phyloP scores from a whole-genome alignment of 2,329 filamentous ascomycete genomes.

The Raffaelea ambrosiae region DNA sequence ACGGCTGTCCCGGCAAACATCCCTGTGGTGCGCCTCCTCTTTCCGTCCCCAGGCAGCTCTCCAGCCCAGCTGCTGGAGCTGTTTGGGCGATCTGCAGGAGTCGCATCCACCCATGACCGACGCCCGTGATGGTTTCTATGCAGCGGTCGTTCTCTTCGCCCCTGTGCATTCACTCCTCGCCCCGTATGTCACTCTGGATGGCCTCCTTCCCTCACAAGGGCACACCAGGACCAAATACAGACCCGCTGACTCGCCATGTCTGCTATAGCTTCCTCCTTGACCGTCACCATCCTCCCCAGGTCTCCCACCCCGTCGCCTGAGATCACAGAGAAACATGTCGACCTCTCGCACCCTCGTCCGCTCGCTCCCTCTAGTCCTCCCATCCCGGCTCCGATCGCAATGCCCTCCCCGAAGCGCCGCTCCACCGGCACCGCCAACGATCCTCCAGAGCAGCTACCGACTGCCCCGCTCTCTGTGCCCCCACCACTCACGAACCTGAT shows the following conservation, averaged over 20 bases:
- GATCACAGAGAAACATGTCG: constrained; percentile 42
- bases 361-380: no score
- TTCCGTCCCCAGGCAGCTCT: neutral
- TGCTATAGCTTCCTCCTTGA: constrained; percentile 39
- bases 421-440: constrained; percentile 32
- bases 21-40: neutral
- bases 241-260: neutral
- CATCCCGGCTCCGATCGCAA: neutral
- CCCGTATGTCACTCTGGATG: constrained; percentile 51
- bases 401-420: constrained; percentile 22
- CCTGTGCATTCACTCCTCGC: constrained; percentile 47
- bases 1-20: no score
- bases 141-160: constrained; percentile 55
- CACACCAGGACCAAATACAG: neutral
- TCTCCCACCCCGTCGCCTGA: constrained; percentile 38
- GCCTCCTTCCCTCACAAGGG: no score
- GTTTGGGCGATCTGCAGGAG: neutral
- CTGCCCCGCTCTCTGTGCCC: constrained; percentile 22
- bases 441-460: constrained; percentile 19
- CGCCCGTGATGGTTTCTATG: constrained; percentile 51
- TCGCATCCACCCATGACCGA: neutral
- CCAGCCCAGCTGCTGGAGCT: neutral
- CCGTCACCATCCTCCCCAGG: constrained; percentile 42
- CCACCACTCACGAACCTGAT: constrained; percentile 8
- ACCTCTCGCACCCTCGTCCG: constrained; percentile 35